Conservation (phyloP, 139 green algal genomes). For the Choricystis sp. region DNA sequence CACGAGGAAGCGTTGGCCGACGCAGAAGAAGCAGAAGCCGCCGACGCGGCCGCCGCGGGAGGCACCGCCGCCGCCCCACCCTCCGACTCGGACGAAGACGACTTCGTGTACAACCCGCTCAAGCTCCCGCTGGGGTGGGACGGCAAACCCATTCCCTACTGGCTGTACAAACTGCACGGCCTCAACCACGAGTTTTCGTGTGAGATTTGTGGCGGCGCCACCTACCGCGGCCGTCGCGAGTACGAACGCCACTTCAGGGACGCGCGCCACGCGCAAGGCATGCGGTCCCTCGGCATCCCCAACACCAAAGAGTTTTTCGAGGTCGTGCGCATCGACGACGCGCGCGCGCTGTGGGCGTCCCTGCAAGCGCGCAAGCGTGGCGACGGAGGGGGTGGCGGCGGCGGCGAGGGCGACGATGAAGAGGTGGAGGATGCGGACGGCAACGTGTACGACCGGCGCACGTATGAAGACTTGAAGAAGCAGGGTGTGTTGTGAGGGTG, state of each 20-base stretch:
- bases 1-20: conserved; percentile 76
- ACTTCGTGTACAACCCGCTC: conserved; percentile 96
- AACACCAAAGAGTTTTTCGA: conserved; percentile 94
- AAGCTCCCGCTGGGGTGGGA: conserved; percentile 98
- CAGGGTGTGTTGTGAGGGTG: conserved; percentile 66
- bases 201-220: conserved; percentile 92
- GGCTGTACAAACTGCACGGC: conserved; percentile 99
- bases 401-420: conserved; percentile 38
- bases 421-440: conserved; percentile 70
- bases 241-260: conserved; percentile 98
- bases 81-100: conserved; percentile 67
- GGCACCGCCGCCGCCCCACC: no score
- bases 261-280: conserved; percentile 73
- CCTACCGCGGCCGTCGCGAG: conserved; percentile 81
- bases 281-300: conserved; percentile 88
- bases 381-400: neutral
- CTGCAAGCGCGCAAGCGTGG: conserved; percentile 48
- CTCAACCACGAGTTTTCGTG: conserved; percentile 88
- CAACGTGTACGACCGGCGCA: conserved; percentile 84
- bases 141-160: conserved; percentile 98
- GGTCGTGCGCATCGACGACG: conserved; percentile 79
- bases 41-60: conserved; percentile 21
- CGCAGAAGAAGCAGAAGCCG: conserved; percentile 26
- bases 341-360: conserved; percentile 60
- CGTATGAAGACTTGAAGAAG: conserved; percentile 66